phyloP scores from a whole-genome alignment of 441 rosid species.

The Erodium texanum region DNA sequence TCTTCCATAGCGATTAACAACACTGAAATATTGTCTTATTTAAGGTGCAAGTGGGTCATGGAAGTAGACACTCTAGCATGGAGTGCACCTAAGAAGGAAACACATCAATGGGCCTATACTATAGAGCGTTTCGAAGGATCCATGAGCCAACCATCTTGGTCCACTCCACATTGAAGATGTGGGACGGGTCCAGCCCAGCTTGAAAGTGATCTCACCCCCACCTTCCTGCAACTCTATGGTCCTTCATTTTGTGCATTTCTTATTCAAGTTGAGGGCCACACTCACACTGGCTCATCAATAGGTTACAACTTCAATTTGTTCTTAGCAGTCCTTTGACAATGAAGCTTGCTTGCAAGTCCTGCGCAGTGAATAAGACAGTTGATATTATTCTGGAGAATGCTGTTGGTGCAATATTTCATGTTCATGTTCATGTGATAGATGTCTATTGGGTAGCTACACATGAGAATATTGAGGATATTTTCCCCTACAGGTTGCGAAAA shows the following conservation, averaged over 20 bases:
- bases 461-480: background rate
- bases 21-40: background rate
- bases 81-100: constrained; percentile 7
- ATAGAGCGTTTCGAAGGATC: background rate
- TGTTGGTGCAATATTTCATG: background rate
- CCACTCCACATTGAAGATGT: constrained; percentile 22
- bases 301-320: background rate
- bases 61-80: constrained; percentile 16
- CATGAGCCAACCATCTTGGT: constrained; percentile 28
- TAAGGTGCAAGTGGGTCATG: background rate
- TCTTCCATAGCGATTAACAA: too few relatives aligned
- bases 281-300: too few relatives aligned
- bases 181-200: background rate
- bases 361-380: background rate
- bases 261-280: too few relatives aligned
- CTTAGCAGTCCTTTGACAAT: background rate
- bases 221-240: background rate
- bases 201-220: constrained; percentile 24
- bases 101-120: constrained; percentile 15
- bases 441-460: background rate
- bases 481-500: background rate
- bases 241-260: background rate
- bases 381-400: background rate
- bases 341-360: too few relatives aligned
- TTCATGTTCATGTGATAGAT: background rate